These are phyloP conservation scores for Ophiobolus disseminans DNA, from an alignment of 2,329 filamentous ascomycete species.

Conservation along the genomic window DNA sequence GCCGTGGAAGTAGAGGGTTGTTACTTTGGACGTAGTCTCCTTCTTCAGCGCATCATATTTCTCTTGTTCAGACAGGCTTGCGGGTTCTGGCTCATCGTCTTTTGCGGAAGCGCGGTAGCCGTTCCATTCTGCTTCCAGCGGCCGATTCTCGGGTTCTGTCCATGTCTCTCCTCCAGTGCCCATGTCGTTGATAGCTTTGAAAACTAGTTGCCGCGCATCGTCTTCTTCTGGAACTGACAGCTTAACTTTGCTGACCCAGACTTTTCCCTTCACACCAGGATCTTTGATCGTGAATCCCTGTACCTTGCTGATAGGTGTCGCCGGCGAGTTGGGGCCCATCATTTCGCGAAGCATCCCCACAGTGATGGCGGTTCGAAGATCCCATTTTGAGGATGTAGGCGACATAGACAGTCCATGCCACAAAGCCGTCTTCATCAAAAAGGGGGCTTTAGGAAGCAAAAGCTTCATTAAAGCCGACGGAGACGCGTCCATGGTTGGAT, in stretches of 20 bases:
- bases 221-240: constrained; percentile 66
- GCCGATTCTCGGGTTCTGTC: constrained; percentile 58
- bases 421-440: constrained; percentile 67
- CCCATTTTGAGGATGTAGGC: constrained; percentile 75
- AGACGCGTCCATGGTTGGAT: constrained; percentile 41
- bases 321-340: constrained; percentile 35
- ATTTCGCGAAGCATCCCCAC: constrained; percentile 71
- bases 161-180: constrained; percentile 46
- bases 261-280: constrained; percentile 73
- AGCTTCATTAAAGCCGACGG: constrained; percentile 44
- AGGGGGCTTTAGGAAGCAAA: constrained; percentile 58
- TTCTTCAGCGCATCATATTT: constrained; percentile 72
- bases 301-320: constrained; percentile 36
- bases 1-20: constrained; percentile 77
- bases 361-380: constrained; percentile 76
- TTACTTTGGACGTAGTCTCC: constrained; percentile 68
- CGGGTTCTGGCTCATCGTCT: constrained; percentile 59
- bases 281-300: constrained; percentile 71
- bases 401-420: constrained; percentile 72
- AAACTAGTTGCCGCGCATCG: constrained; percentile 61
- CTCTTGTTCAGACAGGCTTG: constrained; percentile 64
- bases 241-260: constrained; percentile 80
- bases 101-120: constrained; percentile 67
- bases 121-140: constrained; percentile 78
- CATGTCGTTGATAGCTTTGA: constrained; percentile 65